Evolutionary conservation across 73 alveolate genomes (phyloP).

Genomic region (Stentor coeruleus): DNA sequence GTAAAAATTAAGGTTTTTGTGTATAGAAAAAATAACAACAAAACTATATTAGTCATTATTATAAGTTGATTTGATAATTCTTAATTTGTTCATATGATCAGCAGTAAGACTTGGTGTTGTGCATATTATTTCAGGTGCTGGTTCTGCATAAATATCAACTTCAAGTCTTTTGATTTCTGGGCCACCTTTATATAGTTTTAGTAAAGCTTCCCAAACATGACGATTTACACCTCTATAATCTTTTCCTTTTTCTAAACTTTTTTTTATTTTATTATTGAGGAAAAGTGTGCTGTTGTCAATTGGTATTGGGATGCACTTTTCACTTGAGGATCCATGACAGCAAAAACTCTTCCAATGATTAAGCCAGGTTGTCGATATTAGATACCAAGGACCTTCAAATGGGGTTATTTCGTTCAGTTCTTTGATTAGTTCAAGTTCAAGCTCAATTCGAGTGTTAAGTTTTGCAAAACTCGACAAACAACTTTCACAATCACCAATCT

Average conservation of each 20-base stretch:
- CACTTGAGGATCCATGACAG: not conserved
- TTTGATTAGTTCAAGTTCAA: not conserved
- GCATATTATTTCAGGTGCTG: not conserved
- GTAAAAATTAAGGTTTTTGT: too few species aligned
- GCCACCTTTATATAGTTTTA: slow-evolving; percentile 29
- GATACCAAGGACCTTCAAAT: slow-evolving; percentile 27
- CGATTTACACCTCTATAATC: slow-evolving; percentile 28
- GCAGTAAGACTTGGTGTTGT: not conserved
- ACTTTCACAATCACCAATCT: not conserved
- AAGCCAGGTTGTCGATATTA: not conserved
- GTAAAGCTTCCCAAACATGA: slow-evolving; percentile 29
- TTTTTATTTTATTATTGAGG: not conserved
- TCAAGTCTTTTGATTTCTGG: slow-evolving; percentile 19
- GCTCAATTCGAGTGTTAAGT: not conserved
- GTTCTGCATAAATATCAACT: slow-evolving; percentile 19
- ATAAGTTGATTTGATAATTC: too few species aligned
- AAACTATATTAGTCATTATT: too few species aligned
- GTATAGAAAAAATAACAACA: too few species aligned
- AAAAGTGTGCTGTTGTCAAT: not conserved
- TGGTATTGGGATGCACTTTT: not conserved
- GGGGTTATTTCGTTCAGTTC: not conserved
- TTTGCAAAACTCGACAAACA: not conserved
- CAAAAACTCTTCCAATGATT: slow-evolving; percentile 18
- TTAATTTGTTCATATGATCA: not conserved
- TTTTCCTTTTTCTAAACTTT: not conserved